These are phyloP conservation scores for Saccharomycopsis sp. DNA, from an alignment of 805 yeast genomes.

Conservation along the genomic window DNA sequence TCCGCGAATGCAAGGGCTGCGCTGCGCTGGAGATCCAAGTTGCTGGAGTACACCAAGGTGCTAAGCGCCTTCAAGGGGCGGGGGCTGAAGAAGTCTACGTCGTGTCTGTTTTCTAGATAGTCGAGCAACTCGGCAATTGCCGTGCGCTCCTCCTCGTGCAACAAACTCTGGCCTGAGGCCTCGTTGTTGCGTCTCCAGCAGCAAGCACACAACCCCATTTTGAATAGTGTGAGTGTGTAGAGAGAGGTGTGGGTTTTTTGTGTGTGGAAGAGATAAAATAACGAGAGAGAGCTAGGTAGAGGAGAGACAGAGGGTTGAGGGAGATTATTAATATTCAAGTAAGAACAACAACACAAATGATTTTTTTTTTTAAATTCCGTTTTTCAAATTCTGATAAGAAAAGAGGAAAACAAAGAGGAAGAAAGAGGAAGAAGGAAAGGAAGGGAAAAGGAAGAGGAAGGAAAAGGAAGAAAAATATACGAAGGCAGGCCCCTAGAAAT, in stretches of 20 bases:
- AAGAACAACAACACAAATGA: too few species aligned
- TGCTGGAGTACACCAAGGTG: slow-evolving; percentile 90
- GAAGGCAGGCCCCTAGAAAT: too few species aligned
- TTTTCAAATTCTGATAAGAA: too few species aligned
- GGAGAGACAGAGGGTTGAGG: too few species aligned
- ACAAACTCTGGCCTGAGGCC: slow-evolving; percentile 64
- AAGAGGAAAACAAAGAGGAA: too few species aligned
- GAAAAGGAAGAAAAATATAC: too few species aligned
- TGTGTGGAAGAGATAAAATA: too few species aligned
- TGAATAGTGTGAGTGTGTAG: background rate
- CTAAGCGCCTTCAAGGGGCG: slow-evolving; percentile 79
- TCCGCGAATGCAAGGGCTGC: slow-evolving; percentile 99
- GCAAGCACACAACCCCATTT: slow-evolving; percentile 51
- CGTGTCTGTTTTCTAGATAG: slow-evolving; percentile 80
- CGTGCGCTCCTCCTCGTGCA: slow-evolving; percentile 94
- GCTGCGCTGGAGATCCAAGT: slow-evolving; percentile 88
- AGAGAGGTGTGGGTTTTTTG: background rate
- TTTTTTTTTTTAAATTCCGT: too few species aligned
- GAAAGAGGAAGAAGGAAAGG: too few species aligned
- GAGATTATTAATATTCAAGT: too few species aligned
- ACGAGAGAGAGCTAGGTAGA: too few species aligned
- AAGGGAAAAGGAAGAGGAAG: too few species aligned
- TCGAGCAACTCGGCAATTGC: slow-evolving; percentile 88
- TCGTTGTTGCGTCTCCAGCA: slow-evolving; percentile 41
- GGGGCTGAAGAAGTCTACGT: slow-evolving; percentile 86